phyloP scores from a whole-genome alignment of 2,329 filamentous ascomycete species.

The Diaporthe citriasiana region DNA sequence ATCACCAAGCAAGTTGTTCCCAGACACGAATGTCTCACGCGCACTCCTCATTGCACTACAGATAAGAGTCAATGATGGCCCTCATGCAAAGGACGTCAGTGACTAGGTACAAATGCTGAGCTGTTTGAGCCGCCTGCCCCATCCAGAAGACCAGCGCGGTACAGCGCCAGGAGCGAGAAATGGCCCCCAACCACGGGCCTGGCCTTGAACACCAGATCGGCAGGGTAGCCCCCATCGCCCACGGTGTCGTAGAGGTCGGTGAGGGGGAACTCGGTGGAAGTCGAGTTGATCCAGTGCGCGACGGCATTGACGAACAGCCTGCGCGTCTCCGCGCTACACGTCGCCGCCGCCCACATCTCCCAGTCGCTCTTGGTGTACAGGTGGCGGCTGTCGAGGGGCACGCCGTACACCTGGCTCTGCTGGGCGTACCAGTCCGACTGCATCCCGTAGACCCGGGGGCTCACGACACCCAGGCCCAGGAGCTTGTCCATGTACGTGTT shows the following conservation, averaged over 20 bases:
- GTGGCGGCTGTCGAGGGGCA: constrained; percentile 79
- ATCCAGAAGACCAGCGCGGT: constrained; percentile 30
- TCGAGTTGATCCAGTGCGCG: constrained; percentile 79
- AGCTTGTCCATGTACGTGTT: constrained; percentile 77
- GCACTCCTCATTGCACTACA: background rate
- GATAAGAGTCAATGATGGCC: background rate
- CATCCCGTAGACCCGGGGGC: constrained; percentile 49
- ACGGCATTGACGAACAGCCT: constrained; percentile 73
- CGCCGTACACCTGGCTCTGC: constrained; percentile 77
- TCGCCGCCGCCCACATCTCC: constrained; percentile 80
- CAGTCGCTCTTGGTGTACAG: constrained; percentile 82
- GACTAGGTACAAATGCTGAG: constrained; percentile 16
- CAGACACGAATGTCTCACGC: background rate
- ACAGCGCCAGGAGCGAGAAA: constrained; percentile 76
- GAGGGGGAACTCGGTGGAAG: constrained; percentile 72
- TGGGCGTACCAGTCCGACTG: constrained; percentile 54
- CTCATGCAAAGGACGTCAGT: too few relatives aligned
- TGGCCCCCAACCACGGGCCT: constrained; percentile 81
- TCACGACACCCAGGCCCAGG: constrained; percentile 52
- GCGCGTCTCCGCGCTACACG: constrained; percentile 69
- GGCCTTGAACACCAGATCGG: constrained; percentile 73
- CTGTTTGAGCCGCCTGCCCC: background rate
- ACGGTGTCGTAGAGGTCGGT: constrained; percentile 78
- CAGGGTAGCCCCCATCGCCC: constrained; percentile 64
- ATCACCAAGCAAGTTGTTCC: background rate